Evolutionary conservation across 768 basidiomycete genomes (phyloP).

Genomic region (Kwoniella pini): DNA sequence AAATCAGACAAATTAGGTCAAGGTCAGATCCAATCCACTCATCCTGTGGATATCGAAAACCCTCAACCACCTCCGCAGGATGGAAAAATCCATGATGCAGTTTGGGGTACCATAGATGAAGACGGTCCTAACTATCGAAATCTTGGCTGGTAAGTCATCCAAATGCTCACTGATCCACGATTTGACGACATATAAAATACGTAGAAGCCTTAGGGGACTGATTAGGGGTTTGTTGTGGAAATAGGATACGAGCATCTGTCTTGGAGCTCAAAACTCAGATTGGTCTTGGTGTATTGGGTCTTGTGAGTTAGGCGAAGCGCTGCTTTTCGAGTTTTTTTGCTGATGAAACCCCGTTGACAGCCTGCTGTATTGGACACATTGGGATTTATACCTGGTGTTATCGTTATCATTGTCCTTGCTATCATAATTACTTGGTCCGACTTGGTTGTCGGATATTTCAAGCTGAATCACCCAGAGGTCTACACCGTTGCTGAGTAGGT

Average conservation of each 20-base stretch:
- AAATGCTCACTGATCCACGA: not conserved
- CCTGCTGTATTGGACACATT: slow-evolving; percentile 25
- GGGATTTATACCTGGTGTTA: slow-evolving; percentile 23
- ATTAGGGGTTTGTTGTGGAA: not conserved
- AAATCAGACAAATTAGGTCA: slow-evolving; percentile 11
- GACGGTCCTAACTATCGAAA: slow-evolving; percentile 32
- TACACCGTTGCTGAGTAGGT: slow-evolving; percentile 33
- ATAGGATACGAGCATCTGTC: slow-evolving; percentile 32
- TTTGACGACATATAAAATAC: no score
- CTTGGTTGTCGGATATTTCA: slow-evolving; percentile 43
- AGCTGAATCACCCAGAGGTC: slow-evolving; percentile 46
- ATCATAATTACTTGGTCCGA: slow-evolving; percentile 38
- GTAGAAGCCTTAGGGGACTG: no score
- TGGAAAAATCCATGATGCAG: slow-evolving; percentile 29
- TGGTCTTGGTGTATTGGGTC: slow-evolving; percentile 36
- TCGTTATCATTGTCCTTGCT: slow-evolving; percentile 29
- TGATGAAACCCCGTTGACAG: slow-evolving; percentile 1
- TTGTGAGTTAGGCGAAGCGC: slow-evolving; percentile 16
- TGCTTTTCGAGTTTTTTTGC: not conserved
- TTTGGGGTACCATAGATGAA: slow-evolving; percentile 32
- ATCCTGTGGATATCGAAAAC: slow-evolving; percentile 12
- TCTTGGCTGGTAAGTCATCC: slow-evolving; percentile 24
- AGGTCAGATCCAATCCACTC: slow-evolving; percentile 6
- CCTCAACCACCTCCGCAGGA: not conserved
- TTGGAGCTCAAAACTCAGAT: slow-evolving; percentile 38